Conservation (phyloP, 352 stramenopile genomes). For the Pythium myriotylum region DNA sequence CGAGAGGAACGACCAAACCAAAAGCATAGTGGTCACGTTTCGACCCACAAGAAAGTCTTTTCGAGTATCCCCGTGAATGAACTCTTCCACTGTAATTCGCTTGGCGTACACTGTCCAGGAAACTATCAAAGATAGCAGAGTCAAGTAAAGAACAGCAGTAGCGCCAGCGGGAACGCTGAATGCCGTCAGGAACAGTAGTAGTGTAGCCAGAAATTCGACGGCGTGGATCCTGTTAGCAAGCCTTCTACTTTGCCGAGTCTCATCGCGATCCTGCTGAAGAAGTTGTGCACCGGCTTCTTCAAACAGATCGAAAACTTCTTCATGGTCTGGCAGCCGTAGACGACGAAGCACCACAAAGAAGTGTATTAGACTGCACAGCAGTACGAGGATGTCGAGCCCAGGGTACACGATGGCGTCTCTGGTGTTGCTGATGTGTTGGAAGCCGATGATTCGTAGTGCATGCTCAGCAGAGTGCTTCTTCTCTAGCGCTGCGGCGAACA, state of each 20-base stretch:
- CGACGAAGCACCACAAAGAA: conserved; percentile 64
- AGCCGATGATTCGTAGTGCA: conserved; percentile 41
- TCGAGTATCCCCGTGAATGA: conserved; percentile 27
- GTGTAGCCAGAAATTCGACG: conserved; percentile 44
- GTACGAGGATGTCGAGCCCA: conserved; percentile 62
- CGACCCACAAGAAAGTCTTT: conserved; percentile 51
- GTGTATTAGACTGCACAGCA: conserved; percentile 56
- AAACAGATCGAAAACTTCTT: conserved; percentile 53
- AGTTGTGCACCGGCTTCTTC: conserved; percentile 49
- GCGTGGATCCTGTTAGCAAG: conserved; percentile 36
- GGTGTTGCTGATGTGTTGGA: conserved; percentile 38
- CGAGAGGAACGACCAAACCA: conserved; percentile 47
- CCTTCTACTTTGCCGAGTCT: conserved; percentile 31
- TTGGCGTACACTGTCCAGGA: conserved; percentile 70
- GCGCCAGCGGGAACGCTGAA: conserved; percentile 61
- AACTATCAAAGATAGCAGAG: conserved; percentile 59
- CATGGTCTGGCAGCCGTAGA: conserved; percentile 34
- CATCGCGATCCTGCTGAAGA: conserved; percentile 35
- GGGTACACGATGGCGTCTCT: conserved; percentile 50
- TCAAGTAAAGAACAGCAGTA: conserved; percentile 58
- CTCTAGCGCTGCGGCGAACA: conserved; percentile 28
- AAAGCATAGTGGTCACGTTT: conserved; percentile 39
- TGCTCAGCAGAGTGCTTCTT: conserved; percentile 10
- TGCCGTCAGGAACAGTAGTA: conserved; percentile 64
- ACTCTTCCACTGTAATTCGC: conserved; percentile 58